Conservation (phyloP, 2,329 filamentous ascomycete species). For the Hymenotorrendiella dingleyae region DNA sequence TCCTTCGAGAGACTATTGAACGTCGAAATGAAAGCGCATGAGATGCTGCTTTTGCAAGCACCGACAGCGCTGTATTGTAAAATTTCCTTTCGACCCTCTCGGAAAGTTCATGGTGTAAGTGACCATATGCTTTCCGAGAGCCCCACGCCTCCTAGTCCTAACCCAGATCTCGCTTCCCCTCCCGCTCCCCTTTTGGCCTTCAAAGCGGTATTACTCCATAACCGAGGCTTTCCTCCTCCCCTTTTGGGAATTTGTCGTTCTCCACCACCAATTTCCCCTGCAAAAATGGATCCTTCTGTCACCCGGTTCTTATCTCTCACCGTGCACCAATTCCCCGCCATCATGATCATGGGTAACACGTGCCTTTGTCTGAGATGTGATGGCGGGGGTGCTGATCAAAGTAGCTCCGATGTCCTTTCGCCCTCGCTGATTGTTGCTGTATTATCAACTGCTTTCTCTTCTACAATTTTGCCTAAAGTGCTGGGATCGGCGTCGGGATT, state of each 20-base stretch:
- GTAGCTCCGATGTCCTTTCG: no score
- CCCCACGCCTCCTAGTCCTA: background rate
- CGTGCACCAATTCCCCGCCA: background rate
- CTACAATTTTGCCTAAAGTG: no score
- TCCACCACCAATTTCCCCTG: background rate
- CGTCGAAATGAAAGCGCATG: background rate
- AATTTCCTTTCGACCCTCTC: background rate
- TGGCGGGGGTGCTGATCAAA: no score
- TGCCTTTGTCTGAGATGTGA: background rate
- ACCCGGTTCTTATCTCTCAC: background rate
- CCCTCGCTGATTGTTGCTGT: no score
- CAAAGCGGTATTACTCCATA: background rate
- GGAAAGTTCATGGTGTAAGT: conserved; percentile 1
- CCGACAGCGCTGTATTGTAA: no score
- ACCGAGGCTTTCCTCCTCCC: background rate
- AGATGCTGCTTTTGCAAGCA: background rate
- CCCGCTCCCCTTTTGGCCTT: background rate
- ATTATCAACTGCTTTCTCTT: no score
- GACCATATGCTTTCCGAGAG: background rate
- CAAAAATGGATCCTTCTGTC: background rate
- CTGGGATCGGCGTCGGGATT: no score
- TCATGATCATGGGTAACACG: conserved; percentile 1
- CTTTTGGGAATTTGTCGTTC: background rate
- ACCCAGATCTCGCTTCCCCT: background rate
- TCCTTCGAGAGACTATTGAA: background rate